phyloP scores from a whole-genome alignment of 164 flowering plant genomes.

The Tetrastigma voinierianum region DNA sequence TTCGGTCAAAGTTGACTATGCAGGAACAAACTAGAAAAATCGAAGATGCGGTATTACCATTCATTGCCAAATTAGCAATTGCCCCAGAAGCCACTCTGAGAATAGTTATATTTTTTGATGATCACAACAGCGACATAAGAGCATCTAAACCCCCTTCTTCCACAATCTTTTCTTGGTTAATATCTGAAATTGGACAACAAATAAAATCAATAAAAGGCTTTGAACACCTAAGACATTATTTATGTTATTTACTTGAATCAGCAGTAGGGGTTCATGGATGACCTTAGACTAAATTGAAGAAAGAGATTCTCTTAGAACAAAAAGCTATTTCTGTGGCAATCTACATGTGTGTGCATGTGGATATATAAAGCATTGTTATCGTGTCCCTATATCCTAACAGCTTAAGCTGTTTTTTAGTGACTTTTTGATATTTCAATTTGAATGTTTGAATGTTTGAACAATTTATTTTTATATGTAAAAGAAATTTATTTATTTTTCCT shows the following conservation, averaged over 20 bases:
- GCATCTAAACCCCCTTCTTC: constrained; percentile 89
- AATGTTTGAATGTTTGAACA: too few relatives aligned
- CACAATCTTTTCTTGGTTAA: constrained; percentile 78
- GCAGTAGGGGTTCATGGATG: neutral
- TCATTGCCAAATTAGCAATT: constrained; percentile 95
- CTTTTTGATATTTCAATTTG: too few relatives aligned
- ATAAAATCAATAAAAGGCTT: too few relatives aligned
- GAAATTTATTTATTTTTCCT: too few relatives aligned
- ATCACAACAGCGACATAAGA: constrained; percentile 61
- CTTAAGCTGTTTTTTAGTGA: too few relatives aligned
- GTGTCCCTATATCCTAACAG: too few relatives aligned
- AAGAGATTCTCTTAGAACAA: neutral
- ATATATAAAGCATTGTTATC: too few relatives aligned
- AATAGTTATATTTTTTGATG: constrained; percentile 64
- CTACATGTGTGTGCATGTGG: too few relatives aligned
- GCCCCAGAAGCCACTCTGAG: constrained; percentile 96
- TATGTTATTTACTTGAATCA: too few relatives aligned
- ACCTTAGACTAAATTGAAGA: neutral
- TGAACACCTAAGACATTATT: too few relatives aligned
- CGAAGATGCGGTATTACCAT: constrained; percentile 43
- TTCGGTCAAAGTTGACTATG: too few relatives aligned
- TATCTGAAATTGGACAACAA: constrained; percentile 37
- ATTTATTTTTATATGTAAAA: too few relatives aligned
- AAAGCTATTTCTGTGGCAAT: neutral
- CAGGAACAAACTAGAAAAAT: neutral